phyloP scores from a whole-genome alignment of 768 basidiomycete species.

The Mycena rebaudengoi region DNA sequence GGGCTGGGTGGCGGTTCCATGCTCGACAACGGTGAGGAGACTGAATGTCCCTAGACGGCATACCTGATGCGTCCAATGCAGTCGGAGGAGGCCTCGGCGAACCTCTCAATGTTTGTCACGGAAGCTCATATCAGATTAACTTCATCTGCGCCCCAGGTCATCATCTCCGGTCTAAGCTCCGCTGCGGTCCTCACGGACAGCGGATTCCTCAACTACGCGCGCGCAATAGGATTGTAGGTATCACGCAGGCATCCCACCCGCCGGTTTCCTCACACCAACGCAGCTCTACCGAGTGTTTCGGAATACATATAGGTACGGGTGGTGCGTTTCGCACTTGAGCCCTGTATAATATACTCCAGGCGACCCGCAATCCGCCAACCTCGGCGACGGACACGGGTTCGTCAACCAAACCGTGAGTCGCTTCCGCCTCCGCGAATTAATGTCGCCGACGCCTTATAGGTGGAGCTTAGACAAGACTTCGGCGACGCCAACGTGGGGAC shows the following conservation, averaged over 20 bases:
- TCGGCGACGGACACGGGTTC: constrained; percentile 83
- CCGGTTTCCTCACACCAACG: constrained; percentile 1
- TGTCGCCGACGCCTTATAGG: constrained; percentile 48
- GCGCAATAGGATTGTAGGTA: constrained; percentile 69
- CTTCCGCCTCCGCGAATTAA: constrained; percentile 27
- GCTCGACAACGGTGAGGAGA: constrained; percentile 66
- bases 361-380: constrained; percentile 70
- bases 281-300: constrained; percentile 25
- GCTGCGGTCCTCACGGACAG: constrained; percentile 60
- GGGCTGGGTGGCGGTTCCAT: constrained; percentile 63
- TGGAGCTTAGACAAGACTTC: constrained; percentile 81
- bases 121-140: constrained; percentile 44
- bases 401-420: constrained; percentile 58
- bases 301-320: constrained; percentile 11
- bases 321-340: constrained; percentile 4
- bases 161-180: constrained; percentile 72
- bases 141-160: constrained; percentile 47
- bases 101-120: constrained; percentile 70
- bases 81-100: constrained; percentile 60
- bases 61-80: neutral
- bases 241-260: constrained; percentile 43
- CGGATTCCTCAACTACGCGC: constrained; percentile 67
- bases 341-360: constrained; percentile 75
- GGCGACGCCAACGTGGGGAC: constrained; percentile 70
- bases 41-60: neutral